phyloP scores from a whole-genome alignment of 2,329 filamentous ascomycete genomes.

The Ophiognomonia clavigignenti-juglandacearum region DNA sequence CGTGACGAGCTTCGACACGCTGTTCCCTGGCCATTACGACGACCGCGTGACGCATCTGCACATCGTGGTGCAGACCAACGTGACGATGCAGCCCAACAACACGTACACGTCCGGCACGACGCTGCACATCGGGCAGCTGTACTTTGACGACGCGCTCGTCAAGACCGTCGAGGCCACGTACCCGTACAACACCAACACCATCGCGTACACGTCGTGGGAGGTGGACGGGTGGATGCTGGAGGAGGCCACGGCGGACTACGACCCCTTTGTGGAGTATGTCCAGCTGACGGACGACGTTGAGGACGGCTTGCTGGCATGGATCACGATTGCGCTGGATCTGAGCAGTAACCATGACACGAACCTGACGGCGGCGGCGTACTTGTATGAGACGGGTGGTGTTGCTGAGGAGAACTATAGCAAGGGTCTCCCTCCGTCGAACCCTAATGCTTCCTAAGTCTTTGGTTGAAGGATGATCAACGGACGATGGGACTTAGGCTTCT shows the following conservation, averaged over 20 bases:
- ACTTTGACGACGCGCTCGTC: constrained; percentile 34
- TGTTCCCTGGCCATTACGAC: constrained; percentile 39
- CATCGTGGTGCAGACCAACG: constrained; percentile 32
- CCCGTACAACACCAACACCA: constrained; percentile 33
- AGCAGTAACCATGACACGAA: constrained; percentile 5
- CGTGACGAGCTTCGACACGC: constrained; percentile 42
- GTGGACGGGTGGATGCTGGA: constrained; percentile 26
- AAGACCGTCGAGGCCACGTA: constrained; percentile 29
- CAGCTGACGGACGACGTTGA: neutral
- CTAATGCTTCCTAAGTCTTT: neutral
- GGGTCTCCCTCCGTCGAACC: constrained; percentile 3
- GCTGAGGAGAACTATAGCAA: neutral
- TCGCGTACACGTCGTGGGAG: constrained; percentile 24
- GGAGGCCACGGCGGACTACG: constrained; percentile 27
- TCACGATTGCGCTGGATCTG: constrained; percentile 13
- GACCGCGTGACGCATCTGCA: constrained; percentile 38
- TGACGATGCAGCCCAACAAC: constrained; percentile 29
- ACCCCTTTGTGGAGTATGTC: constrained; percentile 48
- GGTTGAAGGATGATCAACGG: neutral
- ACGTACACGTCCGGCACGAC: constrained; percentile 33
- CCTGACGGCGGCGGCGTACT: neutral
- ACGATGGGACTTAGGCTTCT: too few relatives aligned
- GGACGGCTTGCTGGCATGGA: constrained; percentile 7
- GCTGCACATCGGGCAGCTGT: constrained; percentile 39
- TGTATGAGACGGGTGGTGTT: constrained; percentile 2